phyloP scores from a whole-genome alignment of 768 basidiomycete species.

The Lactarius quietus region DNA sequence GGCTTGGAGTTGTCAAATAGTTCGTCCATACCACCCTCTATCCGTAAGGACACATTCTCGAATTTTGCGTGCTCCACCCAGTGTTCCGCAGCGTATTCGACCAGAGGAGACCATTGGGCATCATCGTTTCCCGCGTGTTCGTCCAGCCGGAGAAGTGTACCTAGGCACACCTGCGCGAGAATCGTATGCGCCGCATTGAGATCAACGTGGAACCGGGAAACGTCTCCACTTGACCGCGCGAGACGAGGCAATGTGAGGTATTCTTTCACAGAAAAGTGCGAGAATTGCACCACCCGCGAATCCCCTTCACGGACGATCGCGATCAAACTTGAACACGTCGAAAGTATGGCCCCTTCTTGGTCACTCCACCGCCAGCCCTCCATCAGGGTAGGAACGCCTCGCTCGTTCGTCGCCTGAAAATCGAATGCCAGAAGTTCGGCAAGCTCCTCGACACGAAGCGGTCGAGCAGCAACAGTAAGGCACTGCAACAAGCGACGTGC shows the following conservation, averaged over 20 bases:
- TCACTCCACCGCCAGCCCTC: background rate
- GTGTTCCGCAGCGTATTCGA: background rate
- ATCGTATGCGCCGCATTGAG: background rate
- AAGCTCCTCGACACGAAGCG: background rate
- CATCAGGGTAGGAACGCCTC: background rate
- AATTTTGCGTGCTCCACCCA: background rate
- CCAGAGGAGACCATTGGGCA: background rate
- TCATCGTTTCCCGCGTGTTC: background rate
- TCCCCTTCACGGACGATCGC: background rate
- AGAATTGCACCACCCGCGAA: background rate
- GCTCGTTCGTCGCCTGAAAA: background rate
- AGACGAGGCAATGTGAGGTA: background rate
- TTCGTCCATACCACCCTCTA: background rate
- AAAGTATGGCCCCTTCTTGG: background rate
- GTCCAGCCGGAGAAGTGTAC: background rate
- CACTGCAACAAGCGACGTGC: background rate
- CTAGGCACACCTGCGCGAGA: background rate
- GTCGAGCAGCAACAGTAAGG: background rate
- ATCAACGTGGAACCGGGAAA: background rate
- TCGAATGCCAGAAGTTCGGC: background rate
- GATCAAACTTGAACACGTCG: background rate
- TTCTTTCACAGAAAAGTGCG: background rate
- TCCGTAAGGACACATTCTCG: background rate
- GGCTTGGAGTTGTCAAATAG: background rate
- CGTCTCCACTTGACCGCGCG: background rate